A percentile compares a stretch with the other conserved stretches of the same genome.
These are phyloP conservation scores for Mycosphaerella arachidis DNA, from an alignment of 2,329 filamentous ascomycete species.

Conservation along the genomic window DNA sequence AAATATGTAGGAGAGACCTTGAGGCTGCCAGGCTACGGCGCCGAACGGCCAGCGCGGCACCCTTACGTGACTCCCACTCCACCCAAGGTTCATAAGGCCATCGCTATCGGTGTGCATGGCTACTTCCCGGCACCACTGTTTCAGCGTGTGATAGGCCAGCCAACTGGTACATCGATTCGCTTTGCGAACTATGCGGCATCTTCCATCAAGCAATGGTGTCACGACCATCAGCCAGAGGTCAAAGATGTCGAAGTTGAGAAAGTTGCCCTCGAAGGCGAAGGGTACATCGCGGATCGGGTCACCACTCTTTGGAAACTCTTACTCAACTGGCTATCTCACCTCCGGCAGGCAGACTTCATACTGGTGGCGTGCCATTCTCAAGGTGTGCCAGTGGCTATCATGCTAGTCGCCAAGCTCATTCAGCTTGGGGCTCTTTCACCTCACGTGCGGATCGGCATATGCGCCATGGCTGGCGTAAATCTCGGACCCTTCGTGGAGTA, in stretches of 20 bases:
- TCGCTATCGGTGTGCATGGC: constrained; percentile 92
- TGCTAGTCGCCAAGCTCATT: constrained; percentile 88
- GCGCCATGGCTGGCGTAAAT: constrained; percentile 86
- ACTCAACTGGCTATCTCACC: constrained; percentile 89
- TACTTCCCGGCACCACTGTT: constrained; percentile 85
- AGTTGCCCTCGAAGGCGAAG: constrained; percentile 90
- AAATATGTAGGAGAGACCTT: constrained; percentile 36
- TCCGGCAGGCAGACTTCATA: constrained; percentile 82
- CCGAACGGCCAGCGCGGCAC: constrained; percentile 50
- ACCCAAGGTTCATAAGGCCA: constrained; percentile 73
- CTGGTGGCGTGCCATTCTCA: constrained; percentile 93
- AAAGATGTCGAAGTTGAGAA: constrained; percentile 83
- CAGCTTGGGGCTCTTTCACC: constrained; percentile 78
- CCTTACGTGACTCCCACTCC: constrained; percentile 63
- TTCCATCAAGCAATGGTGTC: constrained; percentile 78
- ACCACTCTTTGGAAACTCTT: constrained; percentile 91
- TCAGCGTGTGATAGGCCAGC: constrained; percentile 87
- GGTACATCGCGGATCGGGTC: constrained; percentile 82
- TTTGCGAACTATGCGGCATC: constrained; percentile 85
- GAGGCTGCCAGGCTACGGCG: constrained; percentile 28
- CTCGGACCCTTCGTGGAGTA: constrained; percentile 90
- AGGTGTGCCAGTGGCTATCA: constrained; percentile 87
- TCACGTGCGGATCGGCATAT: constrained; percentile 71
- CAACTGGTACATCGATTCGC: constrained; percentile 88
- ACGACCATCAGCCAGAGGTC: constrained; percentile 55